These are phyloP conservation scores for Pyrenochaeta sp. DNA, from an alignment of 2,329 filamentous ascomycete species.

Conservation along the genomic window DNA sequence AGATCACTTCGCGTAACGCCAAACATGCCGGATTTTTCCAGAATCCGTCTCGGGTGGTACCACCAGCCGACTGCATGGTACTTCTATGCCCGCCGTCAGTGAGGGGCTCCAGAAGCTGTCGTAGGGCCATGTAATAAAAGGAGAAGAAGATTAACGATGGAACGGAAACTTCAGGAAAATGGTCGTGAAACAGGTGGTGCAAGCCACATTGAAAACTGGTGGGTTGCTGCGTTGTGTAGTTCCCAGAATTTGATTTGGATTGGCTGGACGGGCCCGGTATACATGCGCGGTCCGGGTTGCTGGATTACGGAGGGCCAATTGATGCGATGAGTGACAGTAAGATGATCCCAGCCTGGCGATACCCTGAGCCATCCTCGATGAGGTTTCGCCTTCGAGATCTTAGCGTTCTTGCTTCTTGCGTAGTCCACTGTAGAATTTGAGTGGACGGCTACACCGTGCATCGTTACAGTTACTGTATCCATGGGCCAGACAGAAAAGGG, in stretches of 20 bases:
- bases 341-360: slow-evolving; percentile 11
- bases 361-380: slow-evolving; percentile 26
- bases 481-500: too few species aligned
- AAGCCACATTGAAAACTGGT: slow-evolving; percentile 14
- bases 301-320: slow-evolving; percentile 25
- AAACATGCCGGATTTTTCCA: slow-evolving; percentile 11
- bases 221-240: slow-evolving; percentile 8
- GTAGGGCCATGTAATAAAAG: neutral
- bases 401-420: slow-evolving; percentile 11
- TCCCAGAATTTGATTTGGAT: slow-evolving; percentile 6
- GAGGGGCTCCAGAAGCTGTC: neutral
- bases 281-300: slow-evolving; percentile 18
- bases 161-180: neutral
- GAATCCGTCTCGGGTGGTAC: slow-evolving; percentile 1
- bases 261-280: slow-evolving; percentile 19
- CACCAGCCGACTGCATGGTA: slow-evolving; percentile 22
- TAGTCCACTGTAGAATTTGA: too few species aligned
- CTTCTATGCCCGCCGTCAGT: slow-evolving; percentile 2
- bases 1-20: slow-evolving; percentile 11
- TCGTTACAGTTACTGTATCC: too few species aligned
- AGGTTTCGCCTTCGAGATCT: slow-evolving; percentile 15
- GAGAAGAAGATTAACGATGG: neutral
- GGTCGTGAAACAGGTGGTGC: slow-evolving; percentile 14
- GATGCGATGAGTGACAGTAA: slow-evolving; percentile 22
- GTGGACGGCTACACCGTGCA: too few species aligned